Conservation (phyloP, 2,329 filamentous ascomycete genomes). For the Colletotrichum endophyticum region DNA sequence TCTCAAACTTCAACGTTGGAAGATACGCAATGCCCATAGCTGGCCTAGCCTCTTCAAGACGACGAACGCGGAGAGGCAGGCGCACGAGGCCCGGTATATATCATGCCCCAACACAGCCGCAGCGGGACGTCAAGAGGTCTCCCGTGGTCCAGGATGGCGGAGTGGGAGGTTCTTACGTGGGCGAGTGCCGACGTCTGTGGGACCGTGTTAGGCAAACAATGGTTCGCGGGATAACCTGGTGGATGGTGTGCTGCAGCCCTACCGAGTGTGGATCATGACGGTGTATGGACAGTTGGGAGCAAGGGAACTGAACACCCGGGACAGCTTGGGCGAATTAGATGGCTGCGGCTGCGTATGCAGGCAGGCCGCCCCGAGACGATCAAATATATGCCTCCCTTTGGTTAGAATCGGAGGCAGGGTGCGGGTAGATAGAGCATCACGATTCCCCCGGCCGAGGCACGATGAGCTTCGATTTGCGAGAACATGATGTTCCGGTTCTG, state of each 20-base stretch:
- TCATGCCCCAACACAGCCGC: neutral
- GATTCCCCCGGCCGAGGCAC: neutral
- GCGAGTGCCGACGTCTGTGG: neutral
- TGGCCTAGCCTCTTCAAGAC: neutral
- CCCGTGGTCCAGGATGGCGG: neutral
- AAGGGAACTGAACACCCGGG: neutral
- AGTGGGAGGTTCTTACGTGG: constrained; percentile 11
- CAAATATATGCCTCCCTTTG: constrained; percentile 7
- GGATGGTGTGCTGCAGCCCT: constrained; percentile 21
- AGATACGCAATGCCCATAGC: neutral
- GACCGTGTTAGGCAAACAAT: constrained; percentile 1
- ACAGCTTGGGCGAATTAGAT: constrained; percentile 7
- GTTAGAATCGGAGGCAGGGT: constrained; percentile 6
- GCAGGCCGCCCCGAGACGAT: constrained; percentile 15
- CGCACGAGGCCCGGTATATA: constrained; percentile 4
- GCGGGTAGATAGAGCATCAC: constrained; percentile 7
- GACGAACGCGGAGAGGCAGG: neutral
- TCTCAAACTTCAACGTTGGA: neutral
- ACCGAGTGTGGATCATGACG: constrained; percentile 3
- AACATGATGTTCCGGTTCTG: neutral
- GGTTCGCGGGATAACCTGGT: neutral
- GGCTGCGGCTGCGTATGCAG: constrained; percentile 15
- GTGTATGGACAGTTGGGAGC: neutral
- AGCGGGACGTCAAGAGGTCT: neutral
- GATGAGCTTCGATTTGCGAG: neutral